Evolutionary conservation across 2,329 filamentous ascomycete genomes (phyloP), one percentile per base, ranked within the genome.

Genomic region (Rasamsonia emersonii): DNA sequence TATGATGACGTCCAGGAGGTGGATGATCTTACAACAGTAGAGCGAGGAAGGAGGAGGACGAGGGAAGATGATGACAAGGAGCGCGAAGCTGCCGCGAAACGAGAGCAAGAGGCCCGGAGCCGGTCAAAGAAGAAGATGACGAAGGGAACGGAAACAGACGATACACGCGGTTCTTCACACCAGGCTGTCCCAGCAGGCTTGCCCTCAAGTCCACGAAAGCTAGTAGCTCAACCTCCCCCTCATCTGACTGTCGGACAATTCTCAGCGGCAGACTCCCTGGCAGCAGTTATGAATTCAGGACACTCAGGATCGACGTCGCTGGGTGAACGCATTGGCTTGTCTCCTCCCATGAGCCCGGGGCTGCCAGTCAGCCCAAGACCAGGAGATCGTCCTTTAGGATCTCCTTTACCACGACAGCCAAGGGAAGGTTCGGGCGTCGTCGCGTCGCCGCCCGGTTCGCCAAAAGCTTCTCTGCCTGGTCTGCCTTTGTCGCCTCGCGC

Each of bases 1-100:
- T 91, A 88, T 45, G 85, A 91, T 37, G 82, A 88, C 41, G 71
- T 82, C 20, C 59, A 85, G 9, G 79, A 84, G 40, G 76, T 80
- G 3, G 71, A 79, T 26, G 78, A 82, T 41, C 65, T 79, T 30
- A 64, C 71, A 0, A 54, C 61, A 4, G 61, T 71, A 20, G 61
- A 76, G 32, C 73, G 88, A 40, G 89, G 86, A 6, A 75, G 86
- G 37, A 72, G 85, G 45, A 85, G 82, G 56, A 94, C 86, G 3
- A 74, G 88, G 32, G 86, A 89, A 54, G 85, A 94, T 40, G 88
- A 95, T 48, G 86, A 95, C 44, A 71, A 71, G 33, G 74, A 85
- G 33, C 76, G 88, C 28, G 84, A 89, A 51, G 56, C 78, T n/a
- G 75, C 73, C 1, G 54, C 73, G 28, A 71, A 71, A 30, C 75